phyloP scores from a whole-genome alignment of 768 basidiomycete genomes.

The Boletus barrowsii region DNA sequence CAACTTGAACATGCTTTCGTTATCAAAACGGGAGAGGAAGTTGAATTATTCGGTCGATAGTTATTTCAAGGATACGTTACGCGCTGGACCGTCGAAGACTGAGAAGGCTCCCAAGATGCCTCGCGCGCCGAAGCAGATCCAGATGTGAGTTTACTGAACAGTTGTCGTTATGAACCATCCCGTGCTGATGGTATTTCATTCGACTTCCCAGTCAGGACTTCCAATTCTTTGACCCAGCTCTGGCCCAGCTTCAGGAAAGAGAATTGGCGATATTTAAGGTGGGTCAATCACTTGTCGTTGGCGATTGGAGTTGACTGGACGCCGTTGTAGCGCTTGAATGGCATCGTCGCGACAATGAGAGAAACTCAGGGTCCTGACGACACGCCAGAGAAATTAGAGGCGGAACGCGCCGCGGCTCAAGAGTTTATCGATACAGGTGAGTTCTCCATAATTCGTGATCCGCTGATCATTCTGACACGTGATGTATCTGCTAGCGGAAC shows the following conservation, averaged over 20 bases:
- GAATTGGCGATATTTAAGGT: slow-evolving; percentile 83
- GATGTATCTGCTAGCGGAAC: slow-evolving; percentile 58
- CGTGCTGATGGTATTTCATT: not conserved
- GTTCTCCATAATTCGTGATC: not conserved
- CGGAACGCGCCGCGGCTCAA: slow-evolving; percentile 75
- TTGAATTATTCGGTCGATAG: slow-evolving; percentile 92
- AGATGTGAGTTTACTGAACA: slow-evolving; percentile 53
- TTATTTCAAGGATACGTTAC: slow-evolving; percentile 92
- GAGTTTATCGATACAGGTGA: slow-evolving; percentile 83
- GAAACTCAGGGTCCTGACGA: slow-evolving; percentile 71
- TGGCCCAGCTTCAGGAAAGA: slow-evolving; percentile 80
- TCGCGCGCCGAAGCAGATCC: slow-evolving; percentile 83
- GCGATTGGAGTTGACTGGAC: not conserved
- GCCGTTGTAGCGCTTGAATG: slow-evolving; percentile 54
- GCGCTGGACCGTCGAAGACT: slow-evolving; percentile 71
- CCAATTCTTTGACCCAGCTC: slow-evolving; percentile 88
- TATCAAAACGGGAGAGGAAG: slow-evolving; percentile 93
- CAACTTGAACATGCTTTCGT: slow-evolving; percentile 74
- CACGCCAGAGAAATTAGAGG: slow-evolving; percentile 80
- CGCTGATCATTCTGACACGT: not conserved
- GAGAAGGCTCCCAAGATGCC: slow-evolving; percentile 83
- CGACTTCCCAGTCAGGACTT: slow-evolving; percentile 72
- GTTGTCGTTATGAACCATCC: not conserved
- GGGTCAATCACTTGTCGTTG: not conserved
- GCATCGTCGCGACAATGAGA: slow-evolving; percentile 59